Evolutionary conservation across 306 rosid species (phyloP).

Genomic region (Quercus bicolor): DNA sequence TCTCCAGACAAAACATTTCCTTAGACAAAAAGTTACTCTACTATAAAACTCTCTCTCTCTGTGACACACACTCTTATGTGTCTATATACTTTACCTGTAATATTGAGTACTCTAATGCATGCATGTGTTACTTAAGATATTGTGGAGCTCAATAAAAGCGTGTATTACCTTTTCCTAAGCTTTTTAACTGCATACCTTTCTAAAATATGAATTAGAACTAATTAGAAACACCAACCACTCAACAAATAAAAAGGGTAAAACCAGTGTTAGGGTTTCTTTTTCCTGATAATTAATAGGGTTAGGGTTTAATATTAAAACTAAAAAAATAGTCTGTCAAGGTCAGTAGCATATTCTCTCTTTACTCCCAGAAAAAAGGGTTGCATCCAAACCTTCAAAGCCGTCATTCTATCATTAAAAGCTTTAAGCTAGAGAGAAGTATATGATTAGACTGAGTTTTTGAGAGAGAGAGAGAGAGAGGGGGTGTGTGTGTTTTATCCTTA

Average conservation of each 20-base stretch:
- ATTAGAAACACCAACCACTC: too few relatives aligned
- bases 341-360: constrained; percentile 7
- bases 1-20: constrained; percentile 32
- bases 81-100: background rate
- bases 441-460: background rate
- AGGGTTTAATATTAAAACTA: constrained; percentile 7
- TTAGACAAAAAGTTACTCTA: constrained; percentile 22
- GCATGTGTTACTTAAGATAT: constrained; percentile 2
- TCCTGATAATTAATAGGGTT: constrained; percentile 9
- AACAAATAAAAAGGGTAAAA: background rate
- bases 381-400: constrained; percentile 10
- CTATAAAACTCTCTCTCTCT: constrained; percentile 19
- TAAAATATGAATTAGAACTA: background rate
- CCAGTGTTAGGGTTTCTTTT: constrained; percentile 34
- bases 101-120: constrained; percentile 14
- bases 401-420: background rate
- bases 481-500: background rate
- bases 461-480: background rate
- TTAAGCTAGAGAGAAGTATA: background rate
- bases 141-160: background rate
- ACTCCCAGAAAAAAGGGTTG: background rate
- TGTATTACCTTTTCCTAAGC: background rate
- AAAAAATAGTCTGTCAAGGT: constrained; percentile 1
- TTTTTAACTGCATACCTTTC: background rate
- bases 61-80: background rate